These are phyloP conservation scores for Saccharomyces hybrid DNA, from an alignment of 1,139 yeast genomes.

Conservation along the genomic window DNA sequence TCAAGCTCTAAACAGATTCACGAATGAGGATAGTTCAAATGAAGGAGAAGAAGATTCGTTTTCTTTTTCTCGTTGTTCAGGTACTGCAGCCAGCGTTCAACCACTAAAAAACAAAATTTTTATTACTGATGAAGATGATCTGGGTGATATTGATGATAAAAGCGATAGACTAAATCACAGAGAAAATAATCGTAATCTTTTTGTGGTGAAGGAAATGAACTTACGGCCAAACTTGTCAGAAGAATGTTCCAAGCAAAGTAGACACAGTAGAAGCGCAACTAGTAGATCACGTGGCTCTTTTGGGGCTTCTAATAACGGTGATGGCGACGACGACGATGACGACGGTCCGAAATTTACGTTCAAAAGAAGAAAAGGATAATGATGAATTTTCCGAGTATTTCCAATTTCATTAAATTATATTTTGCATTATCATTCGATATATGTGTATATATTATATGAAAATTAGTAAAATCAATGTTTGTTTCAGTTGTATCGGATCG, in stretches of 20 bases:
- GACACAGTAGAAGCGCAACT: slow-evolving; percentile 11
- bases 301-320: slow-evolving; percentile 7
- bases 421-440: neutral
- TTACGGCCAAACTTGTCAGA: neutral
- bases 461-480: neutral
- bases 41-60: neutral
- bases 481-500: neutral
- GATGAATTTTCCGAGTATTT: neutral
- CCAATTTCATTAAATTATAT: neutral
- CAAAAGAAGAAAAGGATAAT: slow-evolving; percentile 19
- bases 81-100: neutral
- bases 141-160: neutral
- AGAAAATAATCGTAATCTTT: neutral
- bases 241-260: slow-evolving; percentile 2
- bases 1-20: neutral
- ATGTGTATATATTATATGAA: neutral
- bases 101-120: neutral
- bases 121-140: neutral
- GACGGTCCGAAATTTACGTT: slow-evolving; percentile 36
- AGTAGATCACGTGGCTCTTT: slow-evolving; percentile 7
- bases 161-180: neutral
- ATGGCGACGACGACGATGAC: slow-evolving; percentile 25
- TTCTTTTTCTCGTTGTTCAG: slow-evolving; percentile 1
- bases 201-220: neutral
- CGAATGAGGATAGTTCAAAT: neutral